These are phyloP conservation scores for Trichoderma simmonsii DNA, from an alignment of 2,329 filamentous ascomycete species.

Conservation along the genomic window DNA sequence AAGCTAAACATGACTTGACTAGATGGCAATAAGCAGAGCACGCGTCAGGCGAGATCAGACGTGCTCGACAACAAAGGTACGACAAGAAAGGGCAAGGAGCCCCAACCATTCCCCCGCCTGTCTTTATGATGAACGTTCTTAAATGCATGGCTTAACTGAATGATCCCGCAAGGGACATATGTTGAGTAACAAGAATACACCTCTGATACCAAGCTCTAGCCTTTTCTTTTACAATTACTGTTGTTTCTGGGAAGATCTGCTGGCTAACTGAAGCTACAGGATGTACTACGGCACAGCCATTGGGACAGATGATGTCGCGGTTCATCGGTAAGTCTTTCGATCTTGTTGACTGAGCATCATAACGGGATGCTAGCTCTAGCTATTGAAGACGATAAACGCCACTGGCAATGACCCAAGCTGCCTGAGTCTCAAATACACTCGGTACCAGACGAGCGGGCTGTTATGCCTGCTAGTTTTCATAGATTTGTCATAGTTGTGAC, in stretches of 20 bases:
- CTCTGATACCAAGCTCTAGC: slow-evolving; percentile 25
- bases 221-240: not conserved
- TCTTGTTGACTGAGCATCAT: not conserved
- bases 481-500: not conserved
- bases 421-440: not conserved
- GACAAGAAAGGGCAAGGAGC: not conserved
- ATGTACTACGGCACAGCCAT: not conserved
- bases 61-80: not conserved
- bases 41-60: not conserved
- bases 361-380: not conserved
- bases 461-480: not conserved
- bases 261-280: not conserved
- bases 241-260: not conserved
- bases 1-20: not conserved
- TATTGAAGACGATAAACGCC: too few relatives aligned
- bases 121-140: slow-evolving; percentile 30
- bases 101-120: too few relatives aligned
- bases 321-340: not conserved
- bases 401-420: not conserved
- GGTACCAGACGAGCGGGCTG: not conserved
- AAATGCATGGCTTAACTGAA: slow-evolving; percentile 37
- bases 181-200: slow-evolving; percentile 31
- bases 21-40: not conserved
- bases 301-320: not conserved
- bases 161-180: slow-evolving; percentile 21